These are phyloP conservation scores for Colletotrichum gloeosporioides DNA, from an alignment of 2,329 filamentous ascomycete genomes.

Conservation along the genomic window DNA sequence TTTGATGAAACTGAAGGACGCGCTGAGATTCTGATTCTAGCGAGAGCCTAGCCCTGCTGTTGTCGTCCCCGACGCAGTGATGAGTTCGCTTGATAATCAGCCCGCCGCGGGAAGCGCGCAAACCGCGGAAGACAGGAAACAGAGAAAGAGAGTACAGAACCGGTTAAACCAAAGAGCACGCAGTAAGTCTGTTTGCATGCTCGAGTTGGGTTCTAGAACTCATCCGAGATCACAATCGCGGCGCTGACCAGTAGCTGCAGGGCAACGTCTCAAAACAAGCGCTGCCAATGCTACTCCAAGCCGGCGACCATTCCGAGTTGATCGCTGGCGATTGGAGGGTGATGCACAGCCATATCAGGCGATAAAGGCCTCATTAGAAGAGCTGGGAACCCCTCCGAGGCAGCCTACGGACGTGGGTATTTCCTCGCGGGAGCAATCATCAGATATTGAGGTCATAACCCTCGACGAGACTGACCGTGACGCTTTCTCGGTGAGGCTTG, in stretches of 20 bases:
- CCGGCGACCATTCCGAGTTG: neutral
- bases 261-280: neutral
- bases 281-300: neutral
- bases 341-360: neutral
- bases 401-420: neutral
- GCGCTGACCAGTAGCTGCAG: neutral
- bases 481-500: neutral
- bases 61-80: neutral
- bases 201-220: too few relatives aligned
- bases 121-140: neutral
- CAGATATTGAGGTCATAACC: neutral
- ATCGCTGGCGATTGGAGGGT: conserved; percentile 5
- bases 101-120: neutral
- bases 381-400: neutral
- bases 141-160: conserved; percentile 13
- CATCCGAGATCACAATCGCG: neutral
- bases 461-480: neutral
- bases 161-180: conserved; percentile 18
- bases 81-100: neutral
- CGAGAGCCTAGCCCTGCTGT: neutral
- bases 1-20: neutral
- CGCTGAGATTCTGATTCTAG: neutral
- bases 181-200: neutral
- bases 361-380: neutral
- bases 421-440: neutral